Evolutionary conservation across 2,329 filamentous ascomycete genomes (phyloP).

Genomic region (Fusarium mundagurra): DNA sequence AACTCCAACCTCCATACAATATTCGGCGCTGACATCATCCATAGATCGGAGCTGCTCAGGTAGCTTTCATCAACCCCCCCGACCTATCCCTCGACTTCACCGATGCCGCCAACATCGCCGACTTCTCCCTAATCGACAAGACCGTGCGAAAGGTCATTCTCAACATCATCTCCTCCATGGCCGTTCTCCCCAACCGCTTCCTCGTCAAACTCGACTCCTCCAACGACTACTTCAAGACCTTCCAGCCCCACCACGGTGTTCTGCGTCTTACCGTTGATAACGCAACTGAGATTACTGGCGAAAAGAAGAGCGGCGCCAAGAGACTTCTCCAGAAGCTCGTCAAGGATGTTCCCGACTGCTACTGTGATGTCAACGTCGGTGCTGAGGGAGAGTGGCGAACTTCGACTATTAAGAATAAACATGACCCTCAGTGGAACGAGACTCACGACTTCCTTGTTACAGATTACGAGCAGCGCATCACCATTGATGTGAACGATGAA

Average conservation of each 20-base stretch:
- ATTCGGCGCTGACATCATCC: background rate
- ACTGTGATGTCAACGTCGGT: conserved; percentile 37
- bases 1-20: rapidly evolving
- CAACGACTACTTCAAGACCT: conserved; percentile 45
- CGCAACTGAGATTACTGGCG: conserved; percentile 34
- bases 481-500: conserved; percentile 36
- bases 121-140: conserved; percentile 37
- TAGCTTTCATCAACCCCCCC: conserved; percentile 41
- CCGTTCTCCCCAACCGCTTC: conserved; percentile 42
- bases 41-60: conserved; percentile 40
- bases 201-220: conserved; percentile 39
- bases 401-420: conserved; percentile 39
- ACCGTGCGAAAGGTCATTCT: conserved; percentile 40
- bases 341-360: conserved; percentile 41
- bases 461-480: conserved; percentile 38
- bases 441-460: conserved; percentile 43
- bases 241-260: conserved; percentile 38
- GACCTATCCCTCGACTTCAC: conserved; percentile 36
- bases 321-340: conserved; percentile 34
- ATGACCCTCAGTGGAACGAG: conserved; percentile 40
- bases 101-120: conserved; percentile 40
- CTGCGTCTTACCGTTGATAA: conserved; percentile 37
- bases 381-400: conserved; percentile 41
- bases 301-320: conserved; percentile 40
- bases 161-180: conserved; percentile 39